Evolutionary conservation across 805 yeast genomes (phyloP).

Genomic region (Zygoascus flipseniorum): DNA sequence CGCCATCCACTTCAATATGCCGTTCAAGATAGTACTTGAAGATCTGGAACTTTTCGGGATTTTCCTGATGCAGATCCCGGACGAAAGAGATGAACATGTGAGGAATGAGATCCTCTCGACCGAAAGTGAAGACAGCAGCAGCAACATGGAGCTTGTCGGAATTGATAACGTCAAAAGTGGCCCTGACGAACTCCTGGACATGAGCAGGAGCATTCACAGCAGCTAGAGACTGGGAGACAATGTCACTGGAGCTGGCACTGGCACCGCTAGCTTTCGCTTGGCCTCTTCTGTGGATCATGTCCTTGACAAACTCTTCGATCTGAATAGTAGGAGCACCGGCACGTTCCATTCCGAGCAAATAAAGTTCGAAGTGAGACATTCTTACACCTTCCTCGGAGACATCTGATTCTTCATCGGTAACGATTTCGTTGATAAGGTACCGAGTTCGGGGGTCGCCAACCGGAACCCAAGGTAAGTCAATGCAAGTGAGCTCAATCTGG

Average conservation of each 20-base stretch:
- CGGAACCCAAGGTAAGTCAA: slow-evolving; percentile 16
- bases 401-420: slow-evolving; percentile 16
- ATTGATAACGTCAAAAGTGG: slow-evolving; percentile 14
- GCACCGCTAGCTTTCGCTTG: not conserved
- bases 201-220: slow-evolving; percentile 7
- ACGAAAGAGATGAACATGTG: slow-evolving; percentile 18
- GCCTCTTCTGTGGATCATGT: not conserved
- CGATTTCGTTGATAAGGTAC: slow-evolving; percentile 17
- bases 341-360: slow-evolving; percentile 12
- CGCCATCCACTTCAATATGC: slow-evolving; percentile 19
- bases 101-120: slow-evolving; percentile 17
- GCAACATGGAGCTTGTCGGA: slow-evolving; percentile 15
- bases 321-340: slow-evolving; percentile 13
- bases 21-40: slow-evolving; percentile 19
- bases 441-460: slow-evolving; percentile 15
- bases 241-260: not conserved
- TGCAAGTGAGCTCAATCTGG: slow-evolving; percentile 15
- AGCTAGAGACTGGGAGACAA: slow-evolving; percentile 6
- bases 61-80: slow-evolving; percentile 13
- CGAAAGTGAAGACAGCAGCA: slow-evolving; percentile 18
- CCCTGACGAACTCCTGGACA: slow-evolving; percentile 11
- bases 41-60: slow-evolving; percentile 15
- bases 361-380: slow-evolving; percentile 16
- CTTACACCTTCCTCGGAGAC: slow-evolving; percentile 14
- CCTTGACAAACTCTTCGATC: slow-evolving; percentile 9